Percentiles rank a stretch among this genome's conserved stretches.
Conservation (phyloP, 1,284 basidiomycete species). For the Wallemia mellicola region DNA sequence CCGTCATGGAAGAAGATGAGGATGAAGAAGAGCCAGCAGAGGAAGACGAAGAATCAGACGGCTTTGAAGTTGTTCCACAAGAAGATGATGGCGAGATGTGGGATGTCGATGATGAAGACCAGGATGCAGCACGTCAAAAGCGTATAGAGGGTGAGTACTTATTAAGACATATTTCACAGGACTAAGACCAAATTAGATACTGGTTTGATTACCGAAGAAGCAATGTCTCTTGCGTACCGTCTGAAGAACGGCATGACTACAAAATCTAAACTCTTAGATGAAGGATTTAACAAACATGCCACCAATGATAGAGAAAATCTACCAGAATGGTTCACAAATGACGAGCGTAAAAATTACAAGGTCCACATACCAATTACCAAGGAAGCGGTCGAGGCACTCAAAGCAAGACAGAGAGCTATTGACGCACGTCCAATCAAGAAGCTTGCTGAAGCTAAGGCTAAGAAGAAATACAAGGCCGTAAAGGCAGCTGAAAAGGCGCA, state of each 20-base stretch:
- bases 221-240: conserved; percentile 67
- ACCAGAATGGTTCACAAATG: conserved; percentile 90
- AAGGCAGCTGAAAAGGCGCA: conserved; percentile 68
- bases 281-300: conserved; percentile 82
- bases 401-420: conserved; percentile 68
- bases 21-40: conserved; percentile 5
- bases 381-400: conserved; percentile 62
- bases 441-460: conserved; percentile 88
- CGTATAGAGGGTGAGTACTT: conserved; percentile 33
- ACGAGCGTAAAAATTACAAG: conserved; percentile 78
- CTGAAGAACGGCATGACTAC: conserved; percentile 78
- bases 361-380: conserved; percentile 87
- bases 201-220: conserved; percentile 67
- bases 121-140: conserved; percentile 38
- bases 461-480: conserved; percentile 75
- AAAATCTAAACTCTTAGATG: conserved; percentile 62
- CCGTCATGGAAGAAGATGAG: conserved; percentile 6
- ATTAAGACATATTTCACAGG: conserved; percentile 3
- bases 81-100: conserved; percentile 36
- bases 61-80: conserved; percentile 39
- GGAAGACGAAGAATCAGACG: conserved; percentile 14
- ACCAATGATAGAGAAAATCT: conserved; percentile 72
- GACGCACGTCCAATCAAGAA: conserved; percentile 98
- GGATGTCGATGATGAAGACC: conserved; percentile 49
- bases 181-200: conserved; percentile 27